Evolutionary conservation across 352 stramenopile genomes (phyloP).

Genomic region (Phytophthora cajani): DNA sequence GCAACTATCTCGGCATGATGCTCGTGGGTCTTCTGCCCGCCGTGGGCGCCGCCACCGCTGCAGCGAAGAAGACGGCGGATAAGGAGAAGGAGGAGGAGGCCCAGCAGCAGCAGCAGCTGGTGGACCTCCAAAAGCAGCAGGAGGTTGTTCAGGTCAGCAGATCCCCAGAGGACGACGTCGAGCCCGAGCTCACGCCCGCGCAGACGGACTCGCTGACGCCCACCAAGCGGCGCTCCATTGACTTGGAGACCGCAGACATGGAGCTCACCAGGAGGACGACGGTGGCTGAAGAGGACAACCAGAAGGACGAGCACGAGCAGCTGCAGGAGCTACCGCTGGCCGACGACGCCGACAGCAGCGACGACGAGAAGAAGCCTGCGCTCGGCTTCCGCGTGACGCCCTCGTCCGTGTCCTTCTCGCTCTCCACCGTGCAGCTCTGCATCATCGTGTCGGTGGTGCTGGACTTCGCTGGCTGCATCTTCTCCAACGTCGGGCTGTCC

Average conservation of each 20-base stretch:
- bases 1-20: constrained; percentile 90
- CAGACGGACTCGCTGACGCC: constrained; percentile 26
- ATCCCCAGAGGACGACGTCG: constrained; percentile 29
- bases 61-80: constrained; percentile 2
- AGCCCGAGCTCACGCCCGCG: constrained; percentile 35
- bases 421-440: constrained; percentile 69
- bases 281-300: constrained; percentile 23
- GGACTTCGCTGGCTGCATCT: constrained; percentile 86
- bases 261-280: constrained; percentile 60
- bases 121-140: neutral
- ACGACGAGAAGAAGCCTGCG: constrained; percentile 30
- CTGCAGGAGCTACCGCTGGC: constrained; percentile 1
- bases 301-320: constrained; percentile 26
- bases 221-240: constrained; percentile 13
- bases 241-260: constrained; percentile 33
- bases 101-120: neutral
- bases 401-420: constrained; percentile 47
- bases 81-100: constrained; percentile 8
- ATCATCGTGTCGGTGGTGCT: constrained; percentile 74
- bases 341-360: constrained; percentile 18
- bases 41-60: constrained; percentile 3
- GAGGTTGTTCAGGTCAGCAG: constrained; percentile 4
- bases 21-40: constrained; percentile 73
- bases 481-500: constrained; percentile 82
- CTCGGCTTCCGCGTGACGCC: constrained; percentile 25